phyloP scores from a whole-genome alignment of 1,139 yeast genomes.

The Saccharomyces hybrid region DNA sequence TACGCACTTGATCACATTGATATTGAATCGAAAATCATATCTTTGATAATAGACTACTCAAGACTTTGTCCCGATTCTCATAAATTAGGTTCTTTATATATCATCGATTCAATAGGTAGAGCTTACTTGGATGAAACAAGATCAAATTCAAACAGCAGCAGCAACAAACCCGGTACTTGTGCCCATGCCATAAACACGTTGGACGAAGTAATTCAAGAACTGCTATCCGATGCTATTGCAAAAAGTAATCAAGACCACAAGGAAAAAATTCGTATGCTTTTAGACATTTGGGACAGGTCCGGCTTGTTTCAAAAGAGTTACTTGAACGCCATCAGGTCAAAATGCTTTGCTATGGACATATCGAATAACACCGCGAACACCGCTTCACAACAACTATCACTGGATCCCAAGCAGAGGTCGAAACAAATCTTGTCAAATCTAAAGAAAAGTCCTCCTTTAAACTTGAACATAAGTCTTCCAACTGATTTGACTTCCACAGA shows the following conservation, averaged over 20 bases:
- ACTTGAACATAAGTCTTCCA: slow-evolving; percentile 21
- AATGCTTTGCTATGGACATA: slow-evolving; percentile 42
- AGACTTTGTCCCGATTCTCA: slow-evolving; percentile 70
- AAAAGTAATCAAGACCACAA: slow-evolving; percentile 44
- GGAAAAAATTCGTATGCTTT: slow-evolving; percentile 70
- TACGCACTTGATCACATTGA: slow-evolving; percentile 64
- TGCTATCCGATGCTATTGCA: slow-evolving; percentile 53
- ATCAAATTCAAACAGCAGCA: slow-evolving; percentile 38
- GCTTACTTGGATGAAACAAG: slow-evolving; percentile 72
- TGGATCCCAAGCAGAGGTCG: slow-evolving; percentile 46
- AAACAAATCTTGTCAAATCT: slow-evolving; percentile 20
- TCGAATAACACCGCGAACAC: slow-evolving; percentile 20
- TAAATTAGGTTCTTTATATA: slow-evolving; percentile 84
- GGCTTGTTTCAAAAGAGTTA: slow-evolving; percentile 59
- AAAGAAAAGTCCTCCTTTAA: slow-evolving; percentile 12
- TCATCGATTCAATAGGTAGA: slow-evolving; percentile 86
- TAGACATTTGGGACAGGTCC: slow-evolving; percentile 90
- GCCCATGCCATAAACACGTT: slow-evolving; percentile 65
- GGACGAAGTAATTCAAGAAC: slow-evolving; percentile 49
- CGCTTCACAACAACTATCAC: slow-evolving; percentile 23
- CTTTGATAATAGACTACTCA: slow-evolving; percentile 43
- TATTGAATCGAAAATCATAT: slow-evolving; percentile 28
- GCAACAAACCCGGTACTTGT: slow-evolving; percentile 62
- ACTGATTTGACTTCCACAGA: slow-evolving; percentile 23
- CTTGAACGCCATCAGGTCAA: slow-evolving; percentile 49